Base-by-base conservation (phyloP, 106 monocot genomes). In the Acorus gramineus region DNA sequence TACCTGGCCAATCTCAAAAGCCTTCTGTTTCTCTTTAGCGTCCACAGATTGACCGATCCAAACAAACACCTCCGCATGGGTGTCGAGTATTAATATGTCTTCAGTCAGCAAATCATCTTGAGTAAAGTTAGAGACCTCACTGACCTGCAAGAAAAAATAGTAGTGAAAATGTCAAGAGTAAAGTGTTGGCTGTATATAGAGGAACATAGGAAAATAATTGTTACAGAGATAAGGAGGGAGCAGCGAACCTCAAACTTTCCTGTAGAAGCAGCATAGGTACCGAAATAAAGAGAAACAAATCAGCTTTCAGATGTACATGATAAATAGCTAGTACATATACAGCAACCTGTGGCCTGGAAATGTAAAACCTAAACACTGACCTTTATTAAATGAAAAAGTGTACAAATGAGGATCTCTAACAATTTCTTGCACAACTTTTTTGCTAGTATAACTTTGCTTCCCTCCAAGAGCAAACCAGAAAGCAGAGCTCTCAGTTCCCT, bases 401-500 rank as follows among this genome's bases (percentile, higher is more conserved):
- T 85, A 96, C 74, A 96, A 73, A 67, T 96, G 96, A 75, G 91
- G 96, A 77, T 96, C 96, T 85, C 87, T 85, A 63, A 81, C 56
- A 59, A 58, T 78, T 54, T 96, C 96, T 56, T 77, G 80, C 60
- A 71, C 44, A 50, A 75, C 65, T 53, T 72, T 91, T 70, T 91
- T 88, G 61, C 69, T 79, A 3, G 79, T 80, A 65, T 78, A 88
- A 66, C 69, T 79, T 75, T 91, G 87, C 65, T 96, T 96, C 54
- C 96, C 96, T 50, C 96, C 96, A 71, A 96, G 91, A 46, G 87
- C 91, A 85, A 85, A 96, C 96, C 96, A 96, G 66, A 96, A 96
- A 52, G 96, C 83, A 67, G 96, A 96, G 67, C 87, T 96, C 66
- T 96, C 96, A 11, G 96, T 91, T 65, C 96, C 96, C 74, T 96